These are phyloP conservation scores for Coemansia sp. DNA, from an alignment of 192 early-diverging fungal species.

Conservation along the genomic window DNA sequence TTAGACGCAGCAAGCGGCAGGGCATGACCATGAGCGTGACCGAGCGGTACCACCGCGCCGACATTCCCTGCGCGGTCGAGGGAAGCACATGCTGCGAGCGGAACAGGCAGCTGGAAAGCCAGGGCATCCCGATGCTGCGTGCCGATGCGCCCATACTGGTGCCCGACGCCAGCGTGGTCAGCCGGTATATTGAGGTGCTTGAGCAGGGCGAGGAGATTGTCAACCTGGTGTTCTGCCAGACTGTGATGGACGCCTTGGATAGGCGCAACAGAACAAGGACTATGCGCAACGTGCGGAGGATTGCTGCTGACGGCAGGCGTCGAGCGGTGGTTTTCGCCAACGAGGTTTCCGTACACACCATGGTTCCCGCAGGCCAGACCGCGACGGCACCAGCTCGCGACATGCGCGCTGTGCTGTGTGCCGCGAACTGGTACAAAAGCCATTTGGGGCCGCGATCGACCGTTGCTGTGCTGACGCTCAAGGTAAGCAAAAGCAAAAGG, in stretches of 20 bases:
- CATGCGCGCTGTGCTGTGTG: slow-evolving; percentile 57
- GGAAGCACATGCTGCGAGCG: slow-evolving; percentile 24
- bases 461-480: slow-evolving; percentile 26
- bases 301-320: slow-evolving; percentile 59
- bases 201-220: slow-evolving; percentile 62
- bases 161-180: slow-evolving; percentile 43
- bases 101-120: slow-evolving; percentile 15
- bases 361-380: slow-evolving; percentile 24
- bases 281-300: slow-evolving; percentile 63
- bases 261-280: slow-evolving; percentile 65
- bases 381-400: slow-evolving; percentile 52
- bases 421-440: slow-evolving; percentile 62
- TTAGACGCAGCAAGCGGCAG: slow-evolving; percentile 51
- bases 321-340: slow-evolving; percentile 70
- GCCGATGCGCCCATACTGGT: slow-evolving; percentile 12
- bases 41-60: slow-evolving; percentile 41
- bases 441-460: slow-evolving; percentile 55
- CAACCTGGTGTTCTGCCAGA: slow-evolving; percentile 72
- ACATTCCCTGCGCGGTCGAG: slow-evolving; percentile 35
- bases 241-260: slow-evolving; percentile 61
- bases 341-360: slow-evolving; percentile 61
- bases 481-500: slow-evolving; percentile 12
- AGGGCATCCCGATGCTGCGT: slow-evolving; percentile 32
- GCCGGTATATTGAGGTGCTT: slow-evolving; percentile 71
- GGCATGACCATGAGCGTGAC: slow-evolving; percentile 47